Base-by-base conservation (phyloP, 208 protist species). In the Acanthamoeba sp. region DNA sequence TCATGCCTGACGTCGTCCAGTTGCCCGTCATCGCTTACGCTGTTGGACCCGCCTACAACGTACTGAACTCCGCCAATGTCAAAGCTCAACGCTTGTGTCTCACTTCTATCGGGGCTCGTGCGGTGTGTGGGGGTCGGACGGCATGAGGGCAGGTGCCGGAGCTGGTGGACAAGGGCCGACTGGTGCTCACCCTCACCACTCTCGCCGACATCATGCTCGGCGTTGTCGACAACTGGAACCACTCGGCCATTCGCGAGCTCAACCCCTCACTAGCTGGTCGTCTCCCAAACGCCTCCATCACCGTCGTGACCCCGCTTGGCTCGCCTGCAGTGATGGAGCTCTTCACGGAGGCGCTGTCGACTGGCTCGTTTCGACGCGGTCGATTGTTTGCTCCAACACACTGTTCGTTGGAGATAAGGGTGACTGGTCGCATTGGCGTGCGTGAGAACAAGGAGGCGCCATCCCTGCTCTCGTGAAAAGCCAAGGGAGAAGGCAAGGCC, bases 151-250 rank as follows among this genome's bases (percentile, higher is more conserved):
- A 82, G 71, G 24, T 85, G 20, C 76, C 76, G 1, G 76, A 85
- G 76, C 38, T 85, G n/a, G 10, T 57, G 3, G 76, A 16, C 1
- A 52, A 85, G 36, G 42, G 42, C 38, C 20, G 2, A 4, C 42
- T 85, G 40, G 76, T 85, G 76, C 76, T 85, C n/a, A 57, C 1
- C 42, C 22, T 85, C 27, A 9, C 36, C 36, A 16, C 40, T 0
- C 27, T 85, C 6, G 76, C 45, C 42, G 42, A 85, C 76, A 85
- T 85, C 76, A 48, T 85, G 76, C 76, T 85, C 14, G 76, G 76
- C 45, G 57, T 5, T 29, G 42, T 85, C 10, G 42, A 29, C n/a
- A 50, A 55, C n/a, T 85, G 76, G 76, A 52, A 36, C n/a, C 40
- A 85, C n/a, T 0, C 38, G 12, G 76, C 76, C 76, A 85, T 85